phyloP scores from a whole-genome alignment of 345 rosid genomes.

The Gossypium bickii region DNA sequence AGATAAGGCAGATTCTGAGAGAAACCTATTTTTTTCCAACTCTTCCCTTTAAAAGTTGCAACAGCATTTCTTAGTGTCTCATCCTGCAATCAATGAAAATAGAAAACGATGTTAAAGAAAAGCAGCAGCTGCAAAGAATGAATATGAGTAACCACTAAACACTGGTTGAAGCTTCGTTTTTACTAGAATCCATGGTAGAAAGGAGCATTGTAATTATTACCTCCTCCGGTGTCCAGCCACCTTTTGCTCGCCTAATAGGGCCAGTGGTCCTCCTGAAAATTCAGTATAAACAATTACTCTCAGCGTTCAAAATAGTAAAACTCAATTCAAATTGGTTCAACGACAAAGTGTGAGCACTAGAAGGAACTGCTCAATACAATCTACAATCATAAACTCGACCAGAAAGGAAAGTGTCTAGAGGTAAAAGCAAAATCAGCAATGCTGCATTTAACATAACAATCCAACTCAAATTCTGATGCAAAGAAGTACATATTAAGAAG shows the following conservation, averaged over 20 bases:
- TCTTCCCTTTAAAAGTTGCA: slow-evolving; percentile 62
- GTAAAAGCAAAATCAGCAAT: neutral
- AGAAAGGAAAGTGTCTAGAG: neutral
- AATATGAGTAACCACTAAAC: neutral
- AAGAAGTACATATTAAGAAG: neutral
- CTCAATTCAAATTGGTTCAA: neutral
- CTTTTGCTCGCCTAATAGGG: slow-evolving; percentile 94
- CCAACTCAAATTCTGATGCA: slow-evolving; percentile 2
- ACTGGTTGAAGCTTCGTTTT: neutral
- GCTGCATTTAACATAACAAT: neutral
- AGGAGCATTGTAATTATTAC: slow-evolving; percentile 25
- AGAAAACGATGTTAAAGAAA: neutral
- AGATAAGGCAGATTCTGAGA: slow-evolving; percentile 9
- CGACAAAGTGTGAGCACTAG: neutral
- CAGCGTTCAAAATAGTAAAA: slow-evolving; percentile 17
- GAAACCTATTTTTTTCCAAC: slow-evolving; percentile 87
- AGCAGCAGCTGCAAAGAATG: neutral
- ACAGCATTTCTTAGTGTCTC: slow-evolving; percentile 83
- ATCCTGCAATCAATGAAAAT: slow-evolving; percentile 47
- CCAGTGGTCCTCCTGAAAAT: slow-evolving; percentile 85
- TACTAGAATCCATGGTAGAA: neutral
- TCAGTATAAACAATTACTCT: slow-evolving; percentile 16
- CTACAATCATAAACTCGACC: neutral
- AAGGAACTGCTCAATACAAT: neutral
- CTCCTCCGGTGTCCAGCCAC: slow-evolving; percentile 92